A percentile compares a stretch with the other conserved stretches of the same genome.
These are phyloP conservation scores for Excoecaria agallocha DNA, from an alignment of 345 rosid species.

Conservation along the genomic window DNA sequence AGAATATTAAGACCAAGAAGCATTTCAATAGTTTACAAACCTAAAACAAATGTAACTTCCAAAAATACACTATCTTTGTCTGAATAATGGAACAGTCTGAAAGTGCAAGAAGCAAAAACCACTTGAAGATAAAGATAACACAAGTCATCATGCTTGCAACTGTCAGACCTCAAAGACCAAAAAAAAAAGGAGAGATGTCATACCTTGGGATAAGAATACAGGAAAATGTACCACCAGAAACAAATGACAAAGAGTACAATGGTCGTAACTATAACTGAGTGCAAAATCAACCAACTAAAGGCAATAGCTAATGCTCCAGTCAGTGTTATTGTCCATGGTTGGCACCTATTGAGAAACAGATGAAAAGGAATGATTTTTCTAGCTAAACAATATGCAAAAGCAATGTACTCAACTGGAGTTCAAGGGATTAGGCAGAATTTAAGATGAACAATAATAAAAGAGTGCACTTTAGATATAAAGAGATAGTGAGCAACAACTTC, in stretches of 20 bases:
- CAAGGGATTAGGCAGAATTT: background rate
- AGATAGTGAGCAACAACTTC: background rate
- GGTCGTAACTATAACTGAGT: constrained; percentile 53
- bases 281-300: constrained; percentile 69
- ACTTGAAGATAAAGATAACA: background rate
- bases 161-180: background rate
- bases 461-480: background rate
- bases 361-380: constrained; percentile 1
- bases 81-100: background rate
- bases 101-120: background rate
- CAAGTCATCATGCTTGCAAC: background rate
- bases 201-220: constrained; percentile 89
- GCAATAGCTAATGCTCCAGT: constrained; percentile 57
- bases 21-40: background rate
- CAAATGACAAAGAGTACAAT: constrained; percentile 40
- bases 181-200: background rate
- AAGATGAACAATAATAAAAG: background rate
- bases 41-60: background rate
- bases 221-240: constrained; percentile 88
- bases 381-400: background rate
- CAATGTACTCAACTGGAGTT: background rate
- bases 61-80: background rate
- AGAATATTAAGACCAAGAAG: background rate
- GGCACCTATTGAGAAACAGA: constrained; percentile 59
- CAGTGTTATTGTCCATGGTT: constrained; percentile 85